Percentiles rank a stretch among this genome's conserved stretches.
Evolutionary conservation across 257 asterid genomes (phyloP).

Genomic region (Jaltomata sinuosa): DNA sequence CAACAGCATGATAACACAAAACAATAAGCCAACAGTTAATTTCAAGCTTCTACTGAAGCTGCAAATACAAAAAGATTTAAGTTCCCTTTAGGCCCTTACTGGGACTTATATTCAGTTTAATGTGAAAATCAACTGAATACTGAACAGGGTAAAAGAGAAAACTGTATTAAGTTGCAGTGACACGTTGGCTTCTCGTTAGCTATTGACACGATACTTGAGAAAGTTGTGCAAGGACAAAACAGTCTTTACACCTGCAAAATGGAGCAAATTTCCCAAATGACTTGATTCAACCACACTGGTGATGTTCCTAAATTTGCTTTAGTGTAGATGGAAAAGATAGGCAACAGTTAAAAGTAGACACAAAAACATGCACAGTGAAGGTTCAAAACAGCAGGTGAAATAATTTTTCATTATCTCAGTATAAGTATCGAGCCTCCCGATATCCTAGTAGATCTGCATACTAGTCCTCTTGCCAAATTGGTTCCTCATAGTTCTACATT

Average conservation of each 20-base stretch:
- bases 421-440: too few relatives aligned
- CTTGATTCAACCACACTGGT: background rate
- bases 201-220: constrained; percentile 58
- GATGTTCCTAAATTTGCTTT: background rate
- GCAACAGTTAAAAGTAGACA: background rate
- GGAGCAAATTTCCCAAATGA: background rate
- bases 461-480: constrained; percentile 65
- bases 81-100: background rate
- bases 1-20: constrained; percentile 64
- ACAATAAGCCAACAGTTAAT: constrained; percentile 35
- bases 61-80: constrained; percentile 12
- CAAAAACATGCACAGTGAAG: constrained; percentile 56
- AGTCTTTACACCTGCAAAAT: constrained; percentile 45
- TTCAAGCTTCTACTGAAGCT: constrained; percentile 76
- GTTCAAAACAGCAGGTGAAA: constrained; percentile 56
- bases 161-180: constrained; percentile 30
- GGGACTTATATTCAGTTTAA: background rate
- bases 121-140: background rate
- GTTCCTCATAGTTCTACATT: constrained; percentile 12
- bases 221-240: constrained; percentile 64
- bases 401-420: too few relatives aligned
- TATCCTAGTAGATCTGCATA: constrained; percentile 60
- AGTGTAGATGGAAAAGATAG: background rate
- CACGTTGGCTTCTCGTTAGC: constrained; percentile 53
- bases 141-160: background rate